phyloP scores from a whole-genome alignment of 2,329 filamentous ascomycete species.

The Bimuria novae-zelandiae region DNA sequence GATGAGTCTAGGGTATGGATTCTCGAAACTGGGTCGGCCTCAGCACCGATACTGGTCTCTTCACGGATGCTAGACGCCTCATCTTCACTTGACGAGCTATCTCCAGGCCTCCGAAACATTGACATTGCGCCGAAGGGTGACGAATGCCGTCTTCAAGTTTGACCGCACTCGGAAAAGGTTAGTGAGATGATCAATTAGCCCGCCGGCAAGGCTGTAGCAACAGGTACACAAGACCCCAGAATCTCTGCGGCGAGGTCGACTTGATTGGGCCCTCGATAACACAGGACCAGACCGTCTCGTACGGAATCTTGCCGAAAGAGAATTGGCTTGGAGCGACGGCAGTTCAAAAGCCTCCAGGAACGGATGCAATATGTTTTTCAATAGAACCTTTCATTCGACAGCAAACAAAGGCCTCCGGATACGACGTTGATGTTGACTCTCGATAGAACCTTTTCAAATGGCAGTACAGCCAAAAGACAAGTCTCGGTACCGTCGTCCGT shows the following conservation, averaged over 20 bases:
- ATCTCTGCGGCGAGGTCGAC: background rate
- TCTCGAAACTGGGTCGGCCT: conserved; percentile 30
- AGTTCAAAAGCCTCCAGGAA: no score
- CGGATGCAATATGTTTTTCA: no score
- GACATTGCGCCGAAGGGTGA: conserved; percentile 24
- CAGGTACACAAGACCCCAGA: background rate
- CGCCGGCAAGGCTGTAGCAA: background rate
- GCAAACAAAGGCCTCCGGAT: no score
- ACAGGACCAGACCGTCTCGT: no score
- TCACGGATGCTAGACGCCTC: conserved; percentile 26
- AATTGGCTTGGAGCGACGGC: no score
- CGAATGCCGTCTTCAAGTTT: background rate
- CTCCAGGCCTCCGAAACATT: conserved; percentile 42
- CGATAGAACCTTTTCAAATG: no score
- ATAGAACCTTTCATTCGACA: no score
- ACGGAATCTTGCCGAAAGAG: no score
- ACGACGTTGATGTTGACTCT: no score
- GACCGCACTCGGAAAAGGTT: background rate
- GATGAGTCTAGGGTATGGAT: conserved; percentile 36
- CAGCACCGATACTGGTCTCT: conserved; percentile 15
- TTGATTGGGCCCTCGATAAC: no score
- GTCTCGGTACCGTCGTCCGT: no score
- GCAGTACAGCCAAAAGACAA: no score
- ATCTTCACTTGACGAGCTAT: conserved; percentile 38
- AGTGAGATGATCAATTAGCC: background rate